Evolutionary conservation across 176 grass and related monocot genomes (phyloP).

Genomic region (Eleusine coracana): DNA sequence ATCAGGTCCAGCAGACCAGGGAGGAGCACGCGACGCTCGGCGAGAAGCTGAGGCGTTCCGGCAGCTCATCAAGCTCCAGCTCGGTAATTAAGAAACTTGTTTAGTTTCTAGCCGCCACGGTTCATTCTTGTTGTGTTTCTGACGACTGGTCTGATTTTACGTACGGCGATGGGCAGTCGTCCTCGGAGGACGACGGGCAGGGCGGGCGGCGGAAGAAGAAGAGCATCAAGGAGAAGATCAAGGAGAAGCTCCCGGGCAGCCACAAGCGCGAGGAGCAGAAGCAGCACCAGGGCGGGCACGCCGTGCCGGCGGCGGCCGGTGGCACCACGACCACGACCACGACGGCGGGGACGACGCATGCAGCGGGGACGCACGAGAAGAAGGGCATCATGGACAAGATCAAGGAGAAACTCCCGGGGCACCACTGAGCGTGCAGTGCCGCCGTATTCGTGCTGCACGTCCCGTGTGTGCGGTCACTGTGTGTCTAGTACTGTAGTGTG

Average conservation of each 20-base stretch:
- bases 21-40: slow-evolving; percentile 45
- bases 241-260: slow-evolving; percentile 70
- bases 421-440: slow-evolving; percentile 30
- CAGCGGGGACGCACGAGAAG: slow-evolving; percentile 59
- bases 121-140: neutral
- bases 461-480: neutral
- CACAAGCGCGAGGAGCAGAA: slow-evolving; percentile 51
- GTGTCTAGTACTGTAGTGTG: too few relatives aligned
- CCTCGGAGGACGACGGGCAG: slow-evolving; percentile 72
- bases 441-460: neutral
- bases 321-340: neutral
- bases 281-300: slow-evolving; percentile 1
- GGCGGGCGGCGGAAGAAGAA: slow-evolving; percentile 78
- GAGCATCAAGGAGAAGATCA: slow-evolving; percentile 79
- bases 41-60: slow-evolving; percentile 53
- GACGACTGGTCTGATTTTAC: neutral
- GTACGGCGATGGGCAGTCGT: slow-evolving; percentile 38
- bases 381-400: slow-evolving; percentile 86
- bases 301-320: neutral
- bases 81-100: slow-evolving; percentile 46
- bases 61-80: slow-evolving; percentile 64
- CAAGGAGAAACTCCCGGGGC: slow-evolving; percentile 82
- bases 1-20: slow-evolving; percentile 34
- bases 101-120: neutral
- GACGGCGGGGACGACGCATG: slow-evolving; percentile 10